A percentile compares a stretch with the other conserved stretches of the same genome.
These are phyloP conservation scores for Syncephalastrum monosporum DNA, from an alignment of 371 early-diverging fungal species.

Conservation along the genomic window DNA sequence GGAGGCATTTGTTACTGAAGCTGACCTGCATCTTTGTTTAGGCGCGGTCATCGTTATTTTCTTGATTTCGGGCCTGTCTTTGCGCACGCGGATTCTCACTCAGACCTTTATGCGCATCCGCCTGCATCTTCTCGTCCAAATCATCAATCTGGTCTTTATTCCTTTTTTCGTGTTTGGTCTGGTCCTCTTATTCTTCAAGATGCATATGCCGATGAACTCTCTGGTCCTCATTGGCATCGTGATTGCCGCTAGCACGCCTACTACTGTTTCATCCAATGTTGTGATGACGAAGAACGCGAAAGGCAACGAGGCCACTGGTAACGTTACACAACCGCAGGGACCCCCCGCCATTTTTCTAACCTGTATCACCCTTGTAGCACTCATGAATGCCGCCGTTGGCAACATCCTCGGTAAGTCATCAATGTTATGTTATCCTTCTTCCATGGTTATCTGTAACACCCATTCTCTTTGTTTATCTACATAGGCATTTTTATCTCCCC, in stretches of 20 bases:
- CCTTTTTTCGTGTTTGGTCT: slow-evolving; percentile 62
- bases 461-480: slow-evolving; percentile 5
- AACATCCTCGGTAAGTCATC: slow-evolving; percentile 45
- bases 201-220: slow-evolving; percentile 45
- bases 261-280: slow-evolving; percentile 73
- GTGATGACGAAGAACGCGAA: slow-evolving; percentile 69
- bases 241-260: slow-evolving; percentile 64
- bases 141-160: slow-evolving; percentile 55
- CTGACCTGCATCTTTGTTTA: slow-evolving; percentile 9
- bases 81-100: slow-evolving; percentile 58
- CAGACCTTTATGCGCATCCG: slow-evolving; percentile 55
- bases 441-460: not conserved
- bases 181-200: slow-evolving; percentile 41
- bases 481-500: slow-evolving; percentile 68
- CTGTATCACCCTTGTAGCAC: slow-evolving; percentile 28
- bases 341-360: slow-evolving; percentile 4
- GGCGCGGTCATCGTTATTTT: slow-evolving; percentile 62
- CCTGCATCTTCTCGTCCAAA: slow-evolving; percentile 59
- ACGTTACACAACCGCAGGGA: not conserved
- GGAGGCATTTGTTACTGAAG: not conserved
- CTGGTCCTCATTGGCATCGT: slow-evolving; percentile 59
- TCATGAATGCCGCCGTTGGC: slow-evolving; percentile 69
- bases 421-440: not conserved
- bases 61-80: slow-evolving; percentile 62
- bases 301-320: slow-evolving; percentile 63